Conservation (phyloP, 305 asterid genomes). For the Vinca major region DNA sequence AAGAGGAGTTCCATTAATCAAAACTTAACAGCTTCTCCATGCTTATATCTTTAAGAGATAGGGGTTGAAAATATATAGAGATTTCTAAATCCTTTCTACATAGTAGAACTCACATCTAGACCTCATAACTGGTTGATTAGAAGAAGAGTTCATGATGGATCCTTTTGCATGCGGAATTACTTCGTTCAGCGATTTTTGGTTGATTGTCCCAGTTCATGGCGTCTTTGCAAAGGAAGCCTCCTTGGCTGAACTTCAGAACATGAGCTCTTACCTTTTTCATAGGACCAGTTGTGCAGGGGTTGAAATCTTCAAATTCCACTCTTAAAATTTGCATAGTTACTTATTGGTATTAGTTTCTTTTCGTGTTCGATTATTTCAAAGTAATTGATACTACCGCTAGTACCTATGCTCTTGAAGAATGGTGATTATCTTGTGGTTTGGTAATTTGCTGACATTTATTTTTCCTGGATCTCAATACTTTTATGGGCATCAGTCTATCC, state of each 20-base stretch:
- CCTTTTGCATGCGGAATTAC: constrained; percentile 38
- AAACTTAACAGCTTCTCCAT: constrained; percentile 29
- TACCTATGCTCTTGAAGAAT: constrained; percentile 39
- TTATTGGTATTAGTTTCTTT: constrained; percentile 13
- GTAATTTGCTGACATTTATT: constrained; percentile 48
- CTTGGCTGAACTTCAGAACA: constrained; percentile 51
- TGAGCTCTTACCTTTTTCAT: constrained; percentile 55
- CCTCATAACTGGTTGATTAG: constrained; percentile 27
- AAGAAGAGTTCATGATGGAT: constrained; percentile 43
- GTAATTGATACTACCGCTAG: constrained; percentile 33
- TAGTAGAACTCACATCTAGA: constrained; percentile 34
- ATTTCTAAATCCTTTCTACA: constrained; percentile 30
- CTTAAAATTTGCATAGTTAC: constrained; percentile 19
- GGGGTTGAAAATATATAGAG: constrained; percentile 28
- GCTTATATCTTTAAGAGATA: constrained; percentile 32
- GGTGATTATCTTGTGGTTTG: constrained; percentile 39
- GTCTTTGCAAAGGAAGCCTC: constrained; percentile 48
- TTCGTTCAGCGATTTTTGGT: constrained; percentile 33
- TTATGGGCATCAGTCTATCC: constrained; percentile 82
- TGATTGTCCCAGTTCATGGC: constrained; percentile 44
- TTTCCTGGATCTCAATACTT: constrained; percentile 46
- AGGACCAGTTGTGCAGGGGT: constrained; percentile 54
- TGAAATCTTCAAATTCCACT: constrained; percentile 39
- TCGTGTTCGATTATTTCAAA: constrained; percentile 34
- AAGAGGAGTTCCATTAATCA: constrained; percentile 38